A percentile compares a stretch with the other conserved stretches of the same genome.
Conservation (phyloP, 495 filamentous ascomycete genomes). For the Platismatia glauca region DNA sequence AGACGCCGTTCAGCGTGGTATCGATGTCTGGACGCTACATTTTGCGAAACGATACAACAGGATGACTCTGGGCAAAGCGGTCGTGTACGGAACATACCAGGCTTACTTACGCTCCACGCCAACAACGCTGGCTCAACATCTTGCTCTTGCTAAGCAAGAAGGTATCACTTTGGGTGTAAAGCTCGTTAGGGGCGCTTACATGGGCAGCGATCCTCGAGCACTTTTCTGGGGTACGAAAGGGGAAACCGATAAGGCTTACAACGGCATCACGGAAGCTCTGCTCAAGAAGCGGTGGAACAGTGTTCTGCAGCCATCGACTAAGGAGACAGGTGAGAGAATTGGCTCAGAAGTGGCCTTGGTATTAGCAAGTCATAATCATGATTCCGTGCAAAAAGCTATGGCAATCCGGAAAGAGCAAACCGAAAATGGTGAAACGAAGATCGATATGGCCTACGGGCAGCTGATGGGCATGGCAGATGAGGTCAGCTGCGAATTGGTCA, state of each 20-base stretch:
- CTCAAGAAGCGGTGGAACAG: slow-evolving; percentile 47
- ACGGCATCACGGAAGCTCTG: slow-evolving; percentile 50
- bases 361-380: slow-evolving; percentile 87
- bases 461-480: slow-evolving; percentile 97
- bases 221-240: slow-evolving; percentile 74
- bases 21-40: slow-evolving; percentile 73
- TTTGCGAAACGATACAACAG: slow-evolving; percentile 75
- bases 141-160: slow-evolving; percentile 54
- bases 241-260: slow-evolving; percentile 64
- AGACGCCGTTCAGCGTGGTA: slow-evolving; percentile 66
- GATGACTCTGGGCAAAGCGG: slow-evolving; percentile 44
- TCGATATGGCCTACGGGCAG: slow-evolving; percentile 74
- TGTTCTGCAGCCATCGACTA: slow-evolving; percentile 36
- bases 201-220: slow-evolving; percentile 68
- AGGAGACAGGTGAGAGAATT: slow-evolving; percentile 36
- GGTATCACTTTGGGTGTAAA: slow-evolving; percentile 80
- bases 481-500: slow-evolving; percentile 71
- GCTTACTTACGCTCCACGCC: slow-evolving; percentile 73
- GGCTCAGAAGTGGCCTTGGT: slow-evolving; percentile 57
- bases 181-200: slow-evolving; percentile 85
- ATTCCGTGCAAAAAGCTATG: slow-evolving; percentile 64
- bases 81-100: slow-evolving; percentile 73
- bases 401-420: slow-evolving; percentile 46
- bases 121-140: slow-evolving; percentile 52
- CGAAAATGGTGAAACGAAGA: slow-evolving; percentile 32